These are phyloP conservation scores for Mortierella sp. DNA, from an alignment of 371 early-diverging fungal species.

Conservation along the genomic window DNA sequence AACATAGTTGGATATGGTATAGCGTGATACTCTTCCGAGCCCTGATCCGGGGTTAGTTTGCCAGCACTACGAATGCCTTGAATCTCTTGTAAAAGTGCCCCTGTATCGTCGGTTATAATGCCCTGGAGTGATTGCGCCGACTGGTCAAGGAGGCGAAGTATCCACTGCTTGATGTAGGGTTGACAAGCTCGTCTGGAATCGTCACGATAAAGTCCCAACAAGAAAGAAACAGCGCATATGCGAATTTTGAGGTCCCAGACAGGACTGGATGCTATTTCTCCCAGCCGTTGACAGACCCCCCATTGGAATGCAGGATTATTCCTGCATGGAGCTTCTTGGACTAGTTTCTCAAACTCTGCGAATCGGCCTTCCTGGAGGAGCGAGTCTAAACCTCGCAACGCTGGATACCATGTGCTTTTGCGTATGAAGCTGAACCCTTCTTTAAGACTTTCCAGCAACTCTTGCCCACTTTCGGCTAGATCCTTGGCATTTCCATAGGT, in stretches of 20 bases:
- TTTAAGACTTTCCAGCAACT: background rate
- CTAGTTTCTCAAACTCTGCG: conserved; percentile 1
- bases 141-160: background rate
- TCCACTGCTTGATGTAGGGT: background rate
- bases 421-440: conserved; percentile 4
- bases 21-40: background rate
- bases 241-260: background rate
- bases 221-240: background rate
- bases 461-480: background rate
- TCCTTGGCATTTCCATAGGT: background rate
- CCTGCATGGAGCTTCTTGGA: conserved; percentile 6
- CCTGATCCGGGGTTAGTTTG: background rate
- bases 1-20: background rate
- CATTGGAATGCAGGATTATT: conserved; percentile 1
- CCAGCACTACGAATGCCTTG: background rate
- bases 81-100: background rate
- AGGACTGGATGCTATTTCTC: conserved; percentile 1
- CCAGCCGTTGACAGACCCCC: background rate
- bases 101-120: background rate
- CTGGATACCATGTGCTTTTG: conserved; percentile 3
- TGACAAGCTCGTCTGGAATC: background rate
- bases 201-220: conserved; percentile 3
- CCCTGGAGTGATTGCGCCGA: background rate
- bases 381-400: too few relatives aligned
- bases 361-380: too few relatives aligned